These are phyloP conservation scores for Candida sonorensis DNA, from an alignment of 805 yeast species.

Conservation along the genomic window DNA sequence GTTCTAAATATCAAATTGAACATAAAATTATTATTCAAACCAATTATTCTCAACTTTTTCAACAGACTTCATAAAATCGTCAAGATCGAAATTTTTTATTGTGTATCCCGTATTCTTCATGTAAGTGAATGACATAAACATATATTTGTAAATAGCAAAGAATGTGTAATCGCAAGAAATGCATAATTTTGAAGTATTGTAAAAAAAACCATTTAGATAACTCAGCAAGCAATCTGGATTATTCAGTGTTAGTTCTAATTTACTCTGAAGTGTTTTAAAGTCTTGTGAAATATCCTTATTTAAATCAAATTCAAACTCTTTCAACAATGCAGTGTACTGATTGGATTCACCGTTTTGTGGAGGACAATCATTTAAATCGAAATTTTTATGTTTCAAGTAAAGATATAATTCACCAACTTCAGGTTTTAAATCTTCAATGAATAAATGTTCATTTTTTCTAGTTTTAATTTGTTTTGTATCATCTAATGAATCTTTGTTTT, in stretches of 20 bases:
- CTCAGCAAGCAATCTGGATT: conserved; percentile 14
- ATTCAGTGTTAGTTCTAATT: conserved; percentile 9
- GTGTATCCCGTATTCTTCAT: conserved; percentile 7
- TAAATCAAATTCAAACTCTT: no score
- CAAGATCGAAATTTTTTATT: conserved; percentile 9
- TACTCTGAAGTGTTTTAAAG: conserved; percentile 2
- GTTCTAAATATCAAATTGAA: no score
- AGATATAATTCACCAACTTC: no score
- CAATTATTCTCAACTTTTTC: conserved; percentile 17
- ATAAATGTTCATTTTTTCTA: conserved; percentile 1
- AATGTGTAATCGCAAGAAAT: conserved; percentile 23
- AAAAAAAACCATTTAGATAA: conserved; percentile 23
- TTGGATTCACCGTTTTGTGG: no score
- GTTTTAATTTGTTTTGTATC: no score
- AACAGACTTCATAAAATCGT: conserved; percentile 9
- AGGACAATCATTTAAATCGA: no score
- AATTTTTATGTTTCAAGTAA: no score
- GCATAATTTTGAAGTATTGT: conserved; percentile 21
- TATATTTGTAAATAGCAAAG: conserved; percentile 22
- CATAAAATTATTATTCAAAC: no score
- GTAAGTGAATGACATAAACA: conserved; percentile 12
- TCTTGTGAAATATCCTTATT: conserved; percentile 1
- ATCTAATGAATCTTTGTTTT: no score
- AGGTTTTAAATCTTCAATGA: conserved; percentile 17
- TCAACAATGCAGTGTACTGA: no score